Evolutionary conservation across 345 rosid species (phyloP), one percentile per base, ranked within the genome.

Genomic region (Limnanthes douglasii): DNA sequence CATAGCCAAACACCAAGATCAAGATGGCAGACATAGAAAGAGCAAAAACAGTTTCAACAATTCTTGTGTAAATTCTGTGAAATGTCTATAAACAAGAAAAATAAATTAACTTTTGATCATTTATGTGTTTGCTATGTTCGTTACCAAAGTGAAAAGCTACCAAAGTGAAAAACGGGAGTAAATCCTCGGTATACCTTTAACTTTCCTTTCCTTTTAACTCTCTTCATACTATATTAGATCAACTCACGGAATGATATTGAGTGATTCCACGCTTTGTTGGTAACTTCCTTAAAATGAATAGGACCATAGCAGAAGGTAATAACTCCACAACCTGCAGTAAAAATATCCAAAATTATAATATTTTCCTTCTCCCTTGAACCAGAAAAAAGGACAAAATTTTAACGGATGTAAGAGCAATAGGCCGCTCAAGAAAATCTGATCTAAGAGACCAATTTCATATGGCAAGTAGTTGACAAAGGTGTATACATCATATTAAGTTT

Each of bases 261-360:
- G 97, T 71, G 39, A 69, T 64, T 10, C 80, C 75, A 13, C 97
- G 78, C 57, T 69, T 86, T 8, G 97, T 92, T 23, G 97, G 97
- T 58, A 86, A 51, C 69, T 86, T 86, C 68, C 97, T 70, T 66
- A 86, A 56, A 44, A 86, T 78, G 70, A 72, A 78, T 24, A 82
- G 94, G 37, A 78, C 93, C 66, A 86, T 51, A 3, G 75, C 58
- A 5, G 94, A 86, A 9, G 97, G 97, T 43, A 82, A 38, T 54
- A 86, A 75, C 74, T 82, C 97, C 56, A 70, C 94, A 62, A 82
- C 60, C 97, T 86, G 77, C 50, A 48, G 32, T 15, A 4, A 30
- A 46, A 57, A 33, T 12, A n/a, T n/a, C n/a, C n/a, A n/a, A n/a
- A n/a, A n/a, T n/a, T n/a, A n/a, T n/a, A n/a, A n/a, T n/a, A n/a